Conservation (phyloP, 2,329 filamentous ascomycete genomes). For the Penicillium sp. region DNA sequence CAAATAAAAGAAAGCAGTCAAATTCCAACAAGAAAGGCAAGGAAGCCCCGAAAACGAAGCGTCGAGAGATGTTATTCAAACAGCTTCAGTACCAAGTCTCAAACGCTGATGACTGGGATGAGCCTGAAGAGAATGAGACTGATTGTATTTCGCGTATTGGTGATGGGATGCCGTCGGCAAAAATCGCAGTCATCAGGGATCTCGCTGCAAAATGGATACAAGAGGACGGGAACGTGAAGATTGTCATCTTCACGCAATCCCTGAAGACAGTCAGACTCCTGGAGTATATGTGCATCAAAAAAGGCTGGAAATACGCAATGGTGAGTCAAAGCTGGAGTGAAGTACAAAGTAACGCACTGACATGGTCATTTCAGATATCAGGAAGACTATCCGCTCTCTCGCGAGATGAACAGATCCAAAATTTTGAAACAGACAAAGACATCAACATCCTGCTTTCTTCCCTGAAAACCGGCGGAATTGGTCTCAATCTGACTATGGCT, state of each 20-base stretch:
- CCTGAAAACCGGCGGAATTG: not conserved
- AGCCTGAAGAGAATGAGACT: slow-evolving; percentile 20
- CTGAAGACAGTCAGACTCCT: slow-evolving; percentile 54
- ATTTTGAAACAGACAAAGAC: not conserved
- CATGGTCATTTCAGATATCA: not conserved
- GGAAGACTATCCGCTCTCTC: not conserved
- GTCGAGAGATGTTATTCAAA: not conserved
- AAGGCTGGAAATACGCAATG: slow-evolving; percentile 28
- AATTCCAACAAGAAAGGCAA: not conserved
- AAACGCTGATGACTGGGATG: slow-evolving; percentile 11
- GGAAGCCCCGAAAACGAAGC: not conserved
- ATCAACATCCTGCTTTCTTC: not conserved
- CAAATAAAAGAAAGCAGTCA: not conserved
- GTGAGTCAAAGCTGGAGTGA: not conserved
- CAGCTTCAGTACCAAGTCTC: not conserved
- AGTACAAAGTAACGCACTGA: not conserved
- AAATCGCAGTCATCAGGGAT: not conserved
- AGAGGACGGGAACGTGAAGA: slow-evolving; percentile 52
- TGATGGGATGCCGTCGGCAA: slow-evolving; percentile 27
- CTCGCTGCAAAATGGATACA: not conserved
- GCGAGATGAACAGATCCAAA: not conserved
- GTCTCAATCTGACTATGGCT: slow-evolving; percentile 1
- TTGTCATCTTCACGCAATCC: slow-evolving; percentile 63
- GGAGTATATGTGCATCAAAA: slow-evolving; percentile 48
- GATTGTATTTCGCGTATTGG: slow-evolving; percentile 30